Evolutionary conservation across 257 asterid species (phyloP), one percentile per base, ranked within the genome.

Genomic region (Capsicum baccatum): DNA sequence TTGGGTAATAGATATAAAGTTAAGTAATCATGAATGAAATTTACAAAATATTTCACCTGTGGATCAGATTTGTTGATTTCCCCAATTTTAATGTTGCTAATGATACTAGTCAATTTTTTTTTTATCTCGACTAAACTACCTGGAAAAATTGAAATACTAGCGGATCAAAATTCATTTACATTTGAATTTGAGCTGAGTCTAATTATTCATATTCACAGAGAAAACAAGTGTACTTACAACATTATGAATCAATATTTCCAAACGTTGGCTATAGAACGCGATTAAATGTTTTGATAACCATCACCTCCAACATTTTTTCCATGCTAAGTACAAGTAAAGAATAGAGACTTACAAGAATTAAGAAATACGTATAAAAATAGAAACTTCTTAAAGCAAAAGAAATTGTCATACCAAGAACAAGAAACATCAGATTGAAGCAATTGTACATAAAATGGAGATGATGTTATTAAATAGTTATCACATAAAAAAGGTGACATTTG

Each of bases 141-240:
- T 14, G 6, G 74, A 13, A 14, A 33, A 0, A 12, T 0, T 12
- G 47, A 66, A 66, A 33, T 66, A 9, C 9, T 35, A 67, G 21
- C 12, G 12, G 19, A 73, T 73, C 12, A 73, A 48, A 73, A 12
- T 73, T 4, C 80, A 1, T 48, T 68, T 68, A 33, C 66, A 58
- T 56, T 79, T 35, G 69, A 79, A 73, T 19, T 5, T 79, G 42
- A 39, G 42, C 1, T 2, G 44, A 39, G 6, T 39, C 44, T 39
- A 39, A 39, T 39, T 39, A 39, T 39, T 39, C 44, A 39, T 39
- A 39, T 39, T 39, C 44, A 39, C 5, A 3, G 69, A 58, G 26
- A 6, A 11, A 54, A 35, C n/a, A 4, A 55, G 68, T 16, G 19
- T 47, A 62, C 84, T 60, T 81, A 62, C 84, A 60, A 47, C 84